Conservation (phyloP, 2,329 filamentous ascomycete species). For the Exutisphaerella laricina region DNA sequence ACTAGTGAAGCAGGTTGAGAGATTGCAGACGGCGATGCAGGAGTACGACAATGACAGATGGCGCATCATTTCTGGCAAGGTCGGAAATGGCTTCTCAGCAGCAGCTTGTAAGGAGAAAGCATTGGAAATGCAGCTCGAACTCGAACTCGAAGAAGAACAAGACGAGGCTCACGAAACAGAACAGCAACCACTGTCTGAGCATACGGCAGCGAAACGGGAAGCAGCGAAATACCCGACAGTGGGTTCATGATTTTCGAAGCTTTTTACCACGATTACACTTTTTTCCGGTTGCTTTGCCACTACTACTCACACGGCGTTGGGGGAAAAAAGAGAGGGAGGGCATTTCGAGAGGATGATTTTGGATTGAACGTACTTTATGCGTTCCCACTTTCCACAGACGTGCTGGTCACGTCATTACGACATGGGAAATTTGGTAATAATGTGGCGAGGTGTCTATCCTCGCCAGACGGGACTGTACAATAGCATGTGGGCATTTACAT, state of each 20-base stretch:
- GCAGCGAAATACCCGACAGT: background rate
- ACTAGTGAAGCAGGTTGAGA: slow-evolving; percentile 57
- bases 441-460: too few relatives aligned
- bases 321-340: background rate
- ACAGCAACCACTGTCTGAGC: slow-evolving; percentile 1
- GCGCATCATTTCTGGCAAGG: slow-evolving; percentile 85
- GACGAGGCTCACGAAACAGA: slow-evolving; percentile 14
- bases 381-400: slow-evolving; percentile 4
- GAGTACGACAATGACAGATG: slow-evolving; percentile 90
- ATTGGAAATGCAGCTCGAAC: slow-evolving; percentile 51
- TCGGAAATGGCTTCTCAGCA: slow-evolving; percentile 84
- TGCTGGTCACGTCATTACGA: slow-evolving; percentile 13
- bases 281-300: too few relatives aligned
- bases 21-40: slow-evolving; percentile 68
- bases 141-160: too few relatives aligned
- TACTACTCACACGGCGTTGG: slow-evolving; percentile 7
- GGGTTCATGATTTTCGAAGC: background rate
- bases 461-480: too few relatives aligned
- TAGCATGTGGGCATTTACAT: too few relatives aligned
- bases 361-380: slow-evolving; percentile 1
- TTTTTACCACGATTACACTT: background rate
- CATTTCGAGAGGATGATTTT: background rate
- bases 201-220: slow-evolving; percentile 2
- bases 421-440: too few relatives aligned
- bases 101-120: slow-evolving; percentile 79